Conservation (phyloP, 345 rosid species). For the Passiflora organensis region DNA sequence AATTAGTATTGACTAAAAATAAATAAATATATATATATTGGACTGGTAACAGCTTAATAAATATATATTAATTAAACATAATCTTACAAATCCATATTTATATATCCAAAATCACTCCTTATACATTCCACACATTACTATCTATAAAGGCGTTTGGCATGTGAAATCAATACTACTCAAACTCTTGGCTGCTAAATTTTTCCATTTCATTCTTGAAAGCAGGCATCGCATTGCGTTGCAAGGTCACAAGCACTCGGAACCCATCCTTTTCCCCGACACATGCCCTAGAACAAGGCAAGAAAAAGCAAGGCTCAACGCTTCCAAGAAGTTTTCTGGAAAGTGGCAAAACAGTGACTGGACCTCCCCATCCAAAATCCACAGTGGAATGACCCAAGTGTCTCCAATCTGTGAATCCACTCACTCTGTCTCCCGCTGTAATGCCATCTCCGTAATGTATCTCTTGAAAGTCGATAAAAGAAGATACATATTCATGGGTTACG, state of each 20-base stretch:
- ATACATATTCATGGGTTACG: slow-evolving; percentile 56
- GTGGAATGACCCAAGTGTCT: slow-evolving; percentile 74
- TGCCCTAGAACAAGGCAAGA: slow-evolving; percentile 64
- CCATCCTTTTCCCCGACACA: slow-evolving; percentile 39
- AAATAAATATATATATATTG: too few relatives aligned
- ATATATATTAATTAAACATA: too few relatives aligned
- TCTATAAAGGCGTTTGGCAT: too few relatives aligned
- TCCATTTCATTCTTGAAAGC: slow-evolving; percentile 61
- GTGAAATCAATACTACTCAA: too few relatives aligned
- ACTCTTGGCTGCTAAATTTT: slow-evolving; percentile 39
- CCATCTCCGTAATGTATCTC: slow-evolving; percentile 46
- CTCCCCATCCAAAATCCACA: slow-evolving; percentile 92
- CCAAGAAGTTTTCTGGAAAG: slow-evolving; percentile 61
- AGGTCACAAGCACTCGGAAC: slow-evolving; percentile 61
- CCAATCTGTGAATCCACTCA: slow-evolving; percentile 96
- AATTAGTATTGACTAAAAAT: too few relatives aligned
- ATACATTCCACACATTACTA: too few relatives aligned
- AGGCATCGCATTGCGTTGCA: slow-evolving; percentile 43
- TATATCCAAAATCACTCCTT: too few relatives aligned
- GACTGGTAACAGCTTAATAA: too few relatives aligned
- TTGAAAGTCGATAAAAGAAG: slow-evolving; percentile 70
- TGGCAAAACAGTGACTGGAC: slow-evolving; percentile 69
- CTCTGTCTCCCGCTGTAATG: slow-evolving; percentile 48
- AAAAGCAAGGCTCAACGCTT: slow-evolving; percentile 73
- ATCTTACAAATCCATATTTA: too few relatives aligned